phyloP scores from a whole-genome alignment of 257 asterid genomes.

The Cynanchum wilfordii region DNA sequence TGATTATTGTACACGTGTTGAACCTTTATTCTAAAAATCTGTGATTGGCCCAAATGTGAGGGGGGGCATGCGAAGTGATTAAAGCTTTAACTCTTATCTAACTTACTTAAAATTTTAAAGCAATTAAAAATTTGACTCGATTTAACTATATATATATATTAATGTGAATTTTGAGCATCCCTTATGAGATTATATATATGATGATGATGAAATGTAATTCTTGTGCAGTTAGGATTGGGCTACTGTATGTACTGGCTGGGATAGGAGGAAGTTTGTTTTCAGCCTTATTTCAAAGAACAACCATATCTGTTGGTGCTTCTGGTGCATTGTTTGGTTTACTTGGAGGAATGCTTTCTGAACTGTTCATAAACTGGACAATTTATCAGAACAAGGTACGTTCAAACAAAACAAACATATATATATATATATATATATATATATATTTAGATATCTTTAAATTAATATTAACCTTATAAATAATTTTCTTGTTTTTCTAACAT shows the following conservation, averaged over 20 bases:
- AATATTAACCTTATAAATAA: no score
- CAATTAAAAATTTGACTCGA: no score
- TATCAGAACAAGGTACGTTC: slow-evolving; percentile 65
- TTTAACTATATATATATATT: no score
- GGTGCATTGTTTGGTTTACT: slow-evolving; percentile 88
- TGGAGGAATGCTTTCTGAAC: slow-evolving; percentile 91
- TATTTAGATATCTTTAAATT: no score
- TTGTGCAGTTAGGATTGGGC: slow-evolving; percentile 54
- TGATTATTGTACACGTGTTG: no score
- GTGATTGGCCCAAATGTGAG: no score
- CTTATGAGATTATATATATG: not conserved
- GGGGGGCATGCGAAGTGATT: no score
- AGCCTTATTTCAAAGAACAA: slow-evolving; percentile 47
- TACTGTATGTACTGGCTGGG: slow-evolving; percentile 58
- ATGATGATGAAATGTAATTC: not conserved
- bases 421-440: no score
- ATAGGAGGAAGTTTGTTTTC: slow-evolving; percentile 77
- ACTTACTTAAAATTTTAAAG: no score
- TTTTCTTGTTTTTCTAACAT: not conserved
- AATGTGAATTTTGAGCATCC: not conserved
- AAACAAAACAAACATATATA: no score
- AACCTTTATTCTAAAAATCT: no score
- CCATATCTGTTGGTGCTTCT: slow-evolving; percentile 86
- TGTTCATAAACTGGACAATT: slow-evolving; percentile 71
- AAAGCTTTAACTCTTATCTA: no score